Percentiles rank a stretch among this genome's conserved stretches.
These are phyloP conservation scores for Phytophthora ohioensis DNA, from an alignment of 352 stramenopile genomes.

Conservation along the genomic window DNA sequence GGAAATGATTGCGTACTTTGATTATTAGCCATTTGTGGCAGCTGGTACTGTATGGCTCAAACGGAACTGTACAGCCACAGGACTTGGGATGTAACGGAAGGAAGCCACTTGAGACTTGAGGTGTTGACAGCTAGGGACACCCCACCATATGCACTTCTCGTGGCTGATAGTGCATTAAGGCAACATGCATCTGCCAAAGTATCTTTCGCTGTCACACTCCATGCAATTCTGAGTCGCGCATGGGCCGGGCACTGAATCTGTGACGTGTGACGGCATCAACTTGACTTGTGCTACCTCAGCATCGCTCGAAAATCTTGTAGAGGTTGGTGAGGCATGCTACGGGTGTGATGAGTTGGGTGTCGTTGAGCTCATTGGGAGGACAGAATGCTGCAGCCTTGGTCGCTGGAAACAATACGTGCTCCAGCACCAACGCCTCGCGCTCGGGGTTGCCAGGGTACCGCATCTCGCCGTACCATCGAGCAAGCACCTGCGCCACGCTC, in stretches of 20 bases:
- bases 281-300: slow-evolving; percentile 55
- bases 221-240: slow-evolving; percentile 6
- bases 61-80: slow-evolving; percentile 7
- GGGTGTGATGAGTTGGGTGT: slow-evolving; percentile 82
- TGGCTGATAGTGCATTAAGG: slow-evolving; percentile 4
- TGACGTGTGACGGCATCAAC: slow-evolving; percentile 7
- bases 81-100: background rate
- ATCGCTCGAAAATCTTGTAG: slow-evolving; percentile 99
- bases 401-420: slow-evolving; percentile 95
- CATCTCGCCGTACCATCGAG: slow-evolving; percentile 93
- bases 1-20: slow-evolving; percentile 20
- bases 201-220: slow-evolving; percentile 11
- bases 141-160: slow-evolving; percentile 2
- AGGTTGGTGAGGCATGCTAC: slow-evolving; percentile 96
- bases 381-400: slow-evolving; percentile 79
- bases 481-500: slow-evolving; percentile 92
- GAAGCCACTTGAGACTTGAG: slow-evolving; percentile 12
- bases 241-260: background rate
- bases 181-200: background rate
- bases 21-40: slow-evolving; percentile 17
- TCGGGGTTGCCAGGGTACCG: slow-evolving; percentile 67
- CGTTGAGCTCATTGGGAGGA: slow-evolving; percentile 78
- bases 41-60: slow-evolving; percentile 4
- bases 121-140: slow-evolving; percentile 3
- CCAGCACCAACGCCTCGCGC: slow-evolving; percentile 79